Evolutionary conservation across 352 stramenopile genomes (phyloP).

Genomic region (Aphanomyces euteiches): DNA sequence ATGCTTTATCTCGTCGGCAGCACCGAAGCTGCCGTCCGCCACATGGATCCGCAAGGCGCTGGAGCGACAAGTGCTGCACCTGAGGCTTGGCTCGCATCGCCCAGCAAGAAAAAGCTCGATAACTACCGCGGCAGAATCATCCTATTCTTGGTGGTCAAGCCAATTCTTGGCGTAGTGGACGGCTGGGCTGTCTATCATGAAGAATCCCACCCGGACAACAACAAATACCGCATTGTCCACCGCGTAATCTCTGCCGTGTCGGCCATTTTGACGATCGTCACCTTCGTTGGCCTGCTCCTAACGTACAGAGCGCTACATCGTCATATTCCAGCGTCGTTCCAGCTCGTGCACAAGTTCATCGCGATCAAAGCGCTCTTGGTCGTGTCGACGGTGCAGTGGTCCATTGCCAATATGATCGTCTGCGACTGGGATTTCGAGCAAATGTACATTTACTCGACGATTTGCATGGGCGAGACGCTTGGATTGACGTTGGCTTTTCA

Average conservation of each 20-base stretch:
- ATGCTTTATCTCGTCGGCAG: conserved; percentile 11
- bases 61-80: too few species aligned
- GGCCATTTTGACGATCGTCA: background rate
- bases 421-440: background rate
- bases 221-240: background rate
- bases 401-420: conserved; percentile 5
- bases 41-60: conserved; percentile 1
- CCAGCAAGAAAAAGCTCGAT: conserved; percentile 1
- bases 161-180: conserved; percentile 1
- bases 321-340: conserved; percentile 9
- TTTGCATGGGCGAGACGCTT: background rate
- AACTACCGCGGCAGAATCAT: background rate
- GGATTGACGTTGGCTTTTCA: background rate
- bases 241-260: background rate
- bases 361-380: conserved; percentile 2
- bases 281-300: background rate
- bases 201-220: background rate
- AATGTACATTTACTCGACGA: conserved; percentile 4
- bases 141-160: background rate
- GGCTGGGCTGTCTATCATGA: conserved; percentile 6
- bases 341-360: conserved; percentile 10
- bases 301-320: background rate
- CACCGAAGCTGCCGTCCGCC: background rate
- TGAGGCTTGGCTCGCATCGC: background rate
- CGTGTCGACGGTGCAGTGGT: conserved; percentile 2